Conservation (phyloP, 208 protist genomes). For the Wallacemonas sp. region DNA sequence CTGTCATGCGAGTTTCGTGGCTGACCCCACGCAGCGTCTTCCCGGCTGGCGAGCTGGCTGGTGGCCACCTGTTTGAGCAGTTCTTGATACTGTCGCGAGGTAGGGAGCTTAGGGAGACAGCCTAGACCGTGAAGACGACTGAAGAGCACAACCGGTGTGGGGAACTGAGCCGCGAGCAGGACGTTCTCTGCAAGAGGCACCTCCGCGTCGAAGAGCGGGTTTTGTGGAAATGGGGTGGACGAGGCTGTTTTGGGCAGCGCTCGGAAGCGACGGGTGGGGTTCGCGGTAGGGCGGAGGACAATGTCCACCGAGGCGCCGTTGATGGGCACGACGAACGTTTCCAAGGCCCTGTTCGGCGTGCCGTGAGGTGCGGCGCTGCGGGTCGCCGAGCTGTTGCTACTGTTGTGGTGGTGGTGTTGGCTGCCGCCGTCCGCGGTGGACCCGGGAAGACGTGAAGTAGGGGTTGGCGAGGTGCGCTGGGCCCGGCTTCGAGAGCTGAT, state of each 20-base stretch:
- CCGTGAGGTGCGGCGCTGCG: too few species aligned
- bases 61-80: neutral
- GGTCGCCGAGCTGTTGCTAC: too few species aligned
- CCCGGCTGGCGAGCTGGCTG: neutral
- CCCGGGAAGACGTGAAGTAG: too few species aligned
- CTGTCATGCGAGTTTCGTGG: too few species aligned
- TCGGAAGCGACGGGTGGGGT: conserved; percentile 29
- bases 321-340: conserved; percentile 19
- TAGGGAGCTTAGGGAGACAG: conserved; percentile 53
- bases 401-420: too few species aligned
- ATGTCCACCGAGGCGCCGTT: conserved; percentile 22
- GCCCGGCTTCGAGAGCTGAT: neutral
- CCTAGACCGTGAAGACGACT: conserved; percentile 47
- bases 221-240: conserved; percentile 41
- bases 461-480: too few species aligned
- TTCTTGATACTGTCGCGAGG: neutral
- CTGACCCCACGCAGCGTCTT: neutral
- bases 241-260: conserved; percentile 42
- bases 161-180: conserved; percentile 51
- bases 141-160: conserved; percentile 56
- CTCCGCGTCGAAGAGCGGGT: conserved; percentile 51
- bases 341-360: too few species aligned
- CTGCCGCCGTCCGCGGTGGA: too few species aligned
- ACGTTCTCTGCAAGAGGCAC: neutral
- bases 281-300: neutral